Evolutionary conservation across 768 basidiomycete genomes (phyloP).

Genomic region (Podaxis sp.): DNA sequence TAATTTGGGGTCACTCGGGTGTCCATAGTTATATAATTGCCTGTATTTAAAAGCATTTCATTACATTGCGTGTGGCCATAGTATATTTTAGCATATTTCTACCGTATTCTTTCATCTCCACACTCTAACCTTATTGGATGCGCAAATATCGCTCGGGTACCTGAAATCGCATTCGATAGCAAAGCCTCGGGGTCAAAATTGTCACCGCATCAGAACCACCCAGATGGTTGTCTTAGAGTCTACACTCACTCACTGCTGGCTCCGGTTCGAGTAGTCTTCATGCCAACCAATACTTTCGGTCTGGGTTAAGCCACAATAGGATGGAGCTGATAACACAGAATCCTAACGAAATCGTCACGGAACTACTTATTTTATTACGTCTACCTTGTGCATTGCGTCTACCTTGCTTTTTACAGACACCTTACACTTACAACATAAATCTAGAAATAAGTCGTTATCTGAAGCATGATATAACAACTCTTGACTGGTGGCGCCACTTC

Average conservation of each 20-base stretch:
- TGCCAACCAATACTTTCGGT: too few species aligned
- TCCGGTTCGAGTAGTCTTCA: too few species aligned
- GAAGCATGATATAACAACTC: background rate
- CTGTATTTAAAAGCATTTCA: background rate
- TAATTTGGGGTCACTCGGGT: slow-evolving; percentile 5
- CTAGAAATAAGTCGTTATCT: background rate
- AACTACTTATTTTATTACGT: too few species aligned
- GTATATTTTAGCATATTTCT: background rate
- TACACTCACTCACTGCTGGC: too few species aligned
- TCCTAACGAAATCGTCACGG: too few species aligned
- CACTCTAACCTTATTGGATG: background rate
- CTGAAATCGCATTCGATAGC: too few species aligned
- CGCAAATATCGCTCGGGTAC: background rate
- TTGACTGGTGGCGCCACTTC: background rate
- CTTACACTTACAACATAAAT: background rate
- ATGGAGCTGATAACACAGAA: too few species aligned
- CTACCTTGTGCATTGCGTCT: too few species aligned
- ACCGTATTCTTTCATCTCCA: background rate
- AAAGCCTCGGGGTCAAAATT: too few species aligned
- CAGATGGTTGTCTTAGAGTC: too few species aligned
- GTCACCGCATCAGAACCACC: too few species aligned
- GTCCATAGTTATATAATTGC: background rate
- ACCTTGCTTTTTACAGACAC: background rate
- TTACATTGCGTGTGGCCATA: background rate
- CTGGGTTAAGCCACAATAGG: too few species aligned